Conservation (phyloP, 2,329 filamentous ascomycete genomes). For the Aspergillus calidoustus region DNA sequence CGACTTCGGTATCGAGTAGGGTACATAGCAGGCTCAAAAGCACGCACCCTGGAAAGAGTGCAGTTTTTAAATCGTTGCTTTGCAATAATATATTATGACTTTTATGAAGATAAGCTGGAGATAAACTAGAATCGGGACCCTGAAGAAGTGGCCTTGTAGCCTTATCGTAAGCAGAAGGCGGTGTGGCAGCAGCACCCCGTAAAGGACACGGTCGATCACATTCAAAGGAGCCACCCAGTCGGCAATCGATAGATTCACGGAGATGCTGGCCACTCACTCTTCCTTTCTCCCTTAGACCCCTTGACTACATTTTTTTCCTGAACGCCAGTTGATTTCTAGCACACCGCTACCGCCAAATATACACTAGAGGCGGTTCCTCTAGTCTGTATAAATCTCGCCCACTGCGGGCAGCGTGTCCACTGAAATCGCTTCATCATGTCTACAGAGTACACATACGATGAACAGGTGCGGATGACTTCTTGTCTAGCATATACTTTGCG, state of each 20-base stretch:
- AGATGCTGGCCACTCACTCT: constrained; percentile 20
- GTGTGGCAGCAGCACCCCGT: constrained; percentile 27
- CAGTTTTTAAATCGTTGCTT: background rate
- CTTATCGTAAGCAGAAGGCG: constrained; percentile 31
- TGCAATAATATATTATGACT: background rate
- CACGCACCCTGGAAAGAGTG: background rate
- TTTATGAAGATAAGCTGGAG: background rate
- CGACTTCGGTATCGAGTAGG: constrained; percentile 18
- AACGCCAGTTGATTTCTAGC: background rate
- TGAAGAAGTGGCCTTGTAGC: constrained; percentile 13
- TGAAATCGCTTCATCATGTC: constrained; percentile 58
- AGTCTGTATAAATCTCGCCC: constrained; percentile 27
- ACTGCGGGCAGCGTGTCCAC: constrained; percentile 39
- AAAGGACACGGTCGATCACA: constrained; percentile 47
- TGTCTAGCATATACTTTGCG: background rate
- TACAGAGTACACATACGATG: constrained; percentile 98
- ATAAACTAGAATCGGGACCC: background rate
- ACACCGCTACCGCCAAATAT: background rate
- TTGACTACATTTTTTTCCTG: background rate
- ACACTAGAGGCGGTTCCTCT: constrained; percentile 7
- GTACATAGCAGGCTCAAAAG: background rate
- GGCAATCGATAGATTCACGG: constrained; percentile 31
- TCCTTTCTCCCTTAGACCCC: background rate
- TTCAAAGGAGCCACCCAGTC: constrained; percentile 23
- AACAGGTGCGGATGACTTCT: constrained; percentile 63